A percentile compares a stretch with the other conserved stretches of the same genome.
phyloP scores from a whole-genome alignment of 1,284 basidiomycete species.

The Ustilago sp. region DNA sequence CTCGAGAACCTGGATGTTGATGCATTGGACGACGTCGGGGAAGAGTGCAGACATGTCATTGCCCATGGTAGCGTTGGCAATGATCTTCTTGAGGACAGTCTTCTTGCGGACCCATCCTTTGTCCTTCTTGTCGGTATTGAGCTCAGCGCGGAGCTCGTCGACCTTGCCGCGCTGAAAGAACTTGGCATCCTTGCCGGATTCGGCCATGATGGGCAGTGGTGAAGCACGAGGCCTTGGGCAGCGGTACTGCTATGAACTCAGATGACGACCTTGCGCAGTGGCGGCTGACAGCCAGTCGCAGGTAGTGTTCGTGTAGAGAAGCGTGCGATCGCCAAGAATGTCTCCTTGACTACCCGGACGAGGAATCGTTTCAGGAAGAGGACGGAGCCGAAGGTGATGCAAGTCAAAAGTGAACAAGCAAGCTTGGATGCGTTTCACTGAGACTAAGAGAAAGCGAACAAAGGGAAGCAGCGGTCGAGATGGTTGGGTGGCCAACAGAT shows the following conservation, averaged over 20 bases:
- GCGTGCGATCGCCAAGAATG: not conserved
- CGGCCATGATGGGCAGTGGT: conserved; percentile 47
- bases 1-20: conserved; percentile 88
- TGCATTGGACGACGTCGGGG: conserved; percentile 83
- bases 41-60: conserved; percentile 90
- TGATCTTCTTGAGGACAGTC: conserved; percentile 67
- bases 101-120: conserved; percentile 67
- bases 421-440: not conserved
- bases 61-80: conserved; percentile 70
- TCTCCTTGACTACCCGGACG: not conserved
- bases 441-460: conserved; percentile 3
- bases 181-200: conserved; percentile 65
- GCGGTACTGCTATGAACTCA: not conserved
- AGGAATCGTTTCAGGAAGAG: not conserved
- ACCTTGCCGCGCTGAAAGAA: conserved; percentile 68
- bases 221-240: not conserved
- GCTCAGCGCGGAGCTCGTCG: conserved; percentile 66
- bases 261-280: not conserved
- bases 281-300: not conserved
- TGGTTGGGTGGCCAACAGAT: not conserved
- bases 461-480: not conserved
- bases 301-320: not conserved
- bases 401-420: not conserved
- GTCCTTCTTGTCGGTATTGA: conserved; percentile 67
- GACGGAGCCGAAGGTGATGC: not conserved